These are phyloP conservation scores for Penicillium herquei DNA, from an alignment of 495 filamentous ascomycete genomes.

Conservation along the genomic window DNA sequence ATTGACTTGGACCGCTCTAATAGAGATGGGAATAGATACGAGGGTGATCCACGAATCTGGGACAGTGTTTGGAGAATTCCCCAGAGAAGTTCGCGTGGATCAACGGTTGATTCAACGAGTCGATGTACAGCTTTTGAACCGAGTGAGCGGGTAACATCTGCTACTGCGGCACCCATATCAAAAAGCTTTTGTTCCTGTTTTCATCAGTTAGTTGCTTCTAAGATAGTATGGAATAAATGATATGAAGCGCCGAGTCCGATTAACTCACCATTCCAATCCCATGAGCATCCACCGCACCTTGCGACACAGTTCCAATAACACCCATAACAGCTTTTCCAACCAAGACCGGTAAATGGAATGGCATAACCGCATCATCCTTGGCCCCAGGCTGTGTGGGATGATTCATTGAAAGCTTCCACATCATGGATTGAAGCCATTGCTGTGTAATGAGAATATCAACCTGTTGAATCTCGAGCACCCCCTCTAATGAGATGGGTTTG, in stretches of 20 bases:
- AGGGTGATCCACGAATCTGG: slow-evolving; percentile 45
- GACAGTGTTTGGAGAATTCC: slow-evolving; percentile 42
- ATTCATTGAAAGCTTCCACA: slow-evolving; percentile 61
- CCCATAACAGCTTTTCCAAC: slow-evolving; percentile 54
- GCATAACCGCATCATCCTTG: slow-evolving; percentile 47
- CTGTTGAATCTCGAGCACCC: slow-evolving; percentile 55
- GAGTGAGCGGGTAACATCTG: slow-evolving; percentile 38
- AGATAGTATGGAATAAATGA: too few species aligned
- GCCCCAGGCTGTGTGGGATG: slow-evolving; percentile 47
- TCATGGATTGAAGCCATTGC: slow-evolving; percentile 61
- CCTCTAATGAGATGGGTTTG: slow-evolving; percentile 40
- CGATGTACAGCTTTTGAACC: slow-evolving; percentile 29
- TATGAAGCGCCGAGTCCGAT: too few species aligned
- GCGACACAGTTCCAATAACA: slow-evolving; percentile 51
- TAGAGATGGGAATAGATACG: slow-evolving; percentile 39
- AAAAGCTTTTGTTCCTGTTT: slow-evolving; percentile 44
- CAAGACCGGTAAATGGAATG: slow-evolving; percentile 57
- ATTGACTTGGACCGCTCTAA: slow-evolving; percentile 37
- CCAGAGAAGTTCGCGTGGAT: slow-evolving; percentile 43
- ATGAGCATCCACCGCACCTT: slow-evolving; percentile 57
- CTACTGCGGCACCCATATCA: slow-evolving; percentile 38
- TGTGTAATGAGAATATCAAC: slow-evolving; percentile 62
- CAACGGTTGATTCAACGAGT: slow-evolving; percentile 32
- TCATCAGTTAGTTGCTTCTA: not conserved
- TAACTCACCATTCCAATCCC: slow-evolving; percentile 60